phyloP scores from a whole-genome alignment of 305 asterid species.

The Fraxinus baroniana region DNA sequence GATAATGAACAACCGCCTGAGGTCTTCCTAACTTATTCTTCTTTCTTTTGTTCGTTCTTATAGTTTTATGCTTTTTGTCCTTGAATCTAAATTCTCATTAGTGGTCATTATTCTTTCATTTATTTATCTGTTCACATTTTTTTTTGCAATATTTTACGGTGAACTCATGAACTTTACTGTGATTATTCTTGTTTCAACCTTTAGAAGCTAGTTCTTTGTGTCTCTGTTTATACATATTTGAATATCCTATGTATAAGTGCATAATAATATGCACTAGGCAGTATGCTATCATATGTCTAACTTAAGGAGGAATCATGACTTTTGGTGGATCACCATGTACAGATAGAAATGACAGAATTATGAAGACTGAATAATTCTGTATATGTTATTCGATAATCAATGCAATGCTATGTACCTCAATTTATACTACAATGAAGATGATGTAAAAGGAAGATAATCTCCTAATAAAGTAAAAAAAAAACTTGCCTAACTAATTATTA shows the following conservation, averaged over 20 bases:
- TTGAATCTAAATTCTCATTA: slow-evolving; percentile 6
- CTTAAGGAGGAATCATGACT: not conserved
- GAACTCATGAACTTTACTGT: not conserved
- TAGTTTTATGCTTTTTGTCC: slow-evolving; percentile 13
- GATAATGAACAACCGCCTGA: slow-evolving; percentile 35
- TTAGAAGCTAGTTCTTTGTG: not conserved
- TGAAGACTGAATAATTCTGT: not conserved
- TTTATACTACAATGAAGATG: not conserved
- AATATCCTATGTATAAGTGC: not conserved
- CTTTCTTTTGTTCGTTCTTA: slow-evolving; percentile 16
- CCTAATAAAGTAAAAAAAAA: too few species aligned
- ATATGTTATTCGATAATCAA: too few species aligned
- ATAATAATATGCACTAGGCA: not conserved
- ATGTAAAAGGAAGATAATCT: too few species aligned
- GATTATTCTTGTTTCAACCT: not conserved
- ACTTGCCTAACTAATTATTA: too few species aligned
- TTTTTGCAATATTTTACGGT: not conserved
- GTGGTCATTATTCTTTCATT: not conserved
- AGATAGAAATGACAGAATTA: not conserved
- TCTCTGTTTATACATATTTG: not conserved
- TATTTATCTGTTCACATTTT: not conserved
- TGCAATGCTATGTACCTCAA: not conserved
- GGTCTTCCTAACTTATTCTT: slow-evolving; percentile 42
- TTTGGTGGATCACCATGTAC: not conserved
- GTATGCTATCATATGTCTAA: not conserved